Evolutionary conservation across 1,139 yeast genomes (phyloP), one percentile per base, ranked within the genome.

Genomic region (Scheffersomyces titani): DNA sequence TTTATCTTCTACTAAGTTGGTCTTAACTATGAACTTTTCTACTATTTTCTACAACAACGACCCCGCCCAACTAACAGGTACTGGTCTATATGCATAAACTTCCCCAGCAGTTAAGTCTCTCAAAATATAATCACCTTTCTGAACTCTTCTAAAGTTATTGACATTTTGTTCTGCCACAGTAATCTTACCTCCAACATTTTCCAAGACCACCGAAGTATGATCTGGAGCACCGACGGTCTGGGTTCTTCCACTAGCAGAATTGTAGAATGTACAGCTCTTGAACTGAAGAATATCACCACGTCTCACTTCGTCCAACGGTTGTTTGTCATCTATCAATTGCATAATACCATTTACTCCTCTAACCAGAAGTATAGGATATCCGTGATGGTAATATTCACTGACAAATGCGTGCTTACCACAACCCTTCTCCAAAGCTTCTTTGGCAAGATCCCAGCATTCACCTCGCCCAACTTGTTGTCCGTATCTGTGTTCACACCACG

Each of bases 371-470:
- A 87, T 75, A 11, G 87, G 80, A 51, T 76, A 86, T 1, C 93
- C 93, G 65, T 87, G 92, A 46, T 75, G 77, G 18, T 72, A 69
- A 24, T 85, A 85, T 20, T 78, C 76, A 11, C 89, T 81, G 1
- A 82, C 80, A 72, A 88, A 80, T 0, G 92, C 92, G 63, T 81
- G 83, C 21, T 83, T 85, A 0, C 88, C 88, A 62, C 89, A 84
- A 0, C 87, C 86, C 57, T 82, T 80, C 52, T 75, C 72, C 47
- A 88, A 73, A 0, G 92, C 91, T 55, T 85, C 85, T 54, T 81
- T 80, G 1, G 92, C 93, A 58, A 89, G 76, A 49, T 90, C 89
- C 93, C 93, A 89, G 70, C 94, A 89, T 66, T 89, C 93, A 9
- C 94, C 94, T 54, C 83, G 72, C 2, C 90, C 91, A 6, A 89